A percentile compares a stretch with the other conserved stretches of the same genome.
Evolutionary conservation across 208 protist species (phyloP).

Genomic region (Histomonas meleagridis): DNA sequence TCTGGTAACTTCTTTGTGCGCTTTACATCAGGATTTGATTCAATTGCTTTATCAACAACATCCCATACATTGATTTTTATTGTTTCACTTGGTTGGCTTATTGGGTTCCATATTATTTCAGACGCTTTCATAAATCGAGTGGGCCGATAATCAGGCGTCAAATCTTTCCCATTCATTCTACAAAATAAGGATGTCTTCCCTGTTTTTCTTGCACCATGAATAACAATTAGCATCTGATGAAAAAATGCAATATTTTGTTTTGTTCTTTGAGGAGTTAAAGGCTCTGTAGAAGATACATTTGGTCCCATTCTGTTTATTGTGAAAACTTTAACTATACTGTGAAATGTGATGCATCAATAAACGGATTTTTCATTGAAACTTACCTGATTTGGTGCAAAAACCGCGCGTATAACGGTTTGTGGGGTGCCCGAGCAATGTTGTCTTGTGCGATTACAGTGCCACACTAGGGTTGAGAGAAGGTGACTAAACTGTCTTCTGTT

Average conservation of each 20-base stretch:
- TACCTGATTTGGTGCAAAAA: no score
- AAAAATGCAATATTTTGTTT: neutral
- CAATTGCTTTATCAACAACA: neutral
- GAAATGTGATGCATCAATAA: no score
- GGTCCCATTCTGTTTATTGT: constrained; percentile 6
- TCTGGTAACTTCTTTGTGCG: neutral
- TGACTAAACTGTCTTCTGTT: no score
- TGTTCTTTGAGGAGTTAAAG: neutral
- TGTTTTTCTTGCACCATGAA: neutral
- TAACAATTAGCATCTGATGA: constrained; percentile 13
- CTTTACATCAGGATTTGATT: neutral
- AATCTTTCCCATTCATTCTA: neutral
- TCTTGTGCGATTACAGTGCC: no score
- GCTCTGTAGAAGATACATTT: neutral
- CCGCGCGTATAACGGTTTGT: no score
- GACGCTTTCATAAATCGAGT: neutral
- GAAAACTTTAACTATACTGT: no score
- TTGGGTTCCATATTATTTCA: neutral
- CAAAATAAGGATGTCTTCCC: neutral
- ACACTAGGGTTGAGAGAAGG: no score
- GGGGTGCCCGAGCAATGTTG: no score
- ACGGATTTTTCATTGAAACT: no score
- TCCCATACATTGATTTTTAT: constrained; percentile 24
- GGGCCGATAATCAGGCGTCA: neutral
- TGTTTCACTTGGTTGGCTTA: neutral